phyloP scores from a whole-genome alignment of 106 monocot species.

The Alisma plantagoaquatica region DNA sequence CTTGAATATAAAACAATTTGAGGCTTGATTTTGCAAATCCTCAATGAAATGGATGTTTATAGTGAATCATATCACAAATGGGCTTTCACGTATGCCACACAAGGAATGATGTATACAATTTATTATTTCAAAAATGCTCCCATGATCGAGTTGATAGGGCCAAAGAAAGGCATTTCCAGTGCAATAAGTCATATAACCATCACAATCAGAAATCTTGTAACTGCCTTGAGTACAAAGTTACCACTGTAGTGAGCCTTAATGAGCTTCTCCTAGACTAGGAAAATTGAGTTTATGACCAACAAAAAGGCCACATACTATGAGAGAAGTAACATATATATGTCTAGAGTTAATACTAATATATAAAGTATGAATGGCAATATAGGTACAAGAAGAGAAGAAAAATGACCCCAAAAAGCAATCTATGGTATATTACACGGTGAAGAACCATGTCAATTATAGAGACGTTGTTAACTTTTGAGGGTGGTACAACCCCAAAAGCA shows the following conservation, averaged over 20 bases:
- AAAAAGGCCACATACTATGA: slow-evolving; percentile 9
- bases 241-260: slow-evolving; percentile 6
- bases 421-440: slow-evolving; percentile 9
- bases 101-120: slow-evolving; percentile 10
- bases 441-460: too few relatives aligned
- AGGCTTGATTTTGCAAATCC: too few relatives aligned
- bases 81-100: slow-evolving; percentile 8
- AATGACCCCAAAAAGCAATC: too few relatives aligned
- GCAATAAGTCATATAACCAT: slow-evolving; percentile 10
- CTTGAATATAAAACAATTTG: too few relatives aligned
- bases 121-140: slow-evolving; percentile 15
- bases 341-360: too few relatives aligned
- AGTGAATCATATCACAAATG: too few relatives aligned
- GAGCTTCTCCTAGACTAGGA: slow-evolving; percentile 16
- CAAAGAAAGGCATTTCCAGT: slow-evolving; percentile 14
- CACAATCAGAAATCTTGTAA: slow-evolving; percentile 9
- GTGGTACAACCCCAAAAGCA: too few relatives aligned
- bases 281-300: slow-evolving; percentile 7
- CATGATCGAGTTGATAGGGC: slow-evolving; percentile 12
- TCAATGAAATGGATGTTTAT: too few relatives aligned
- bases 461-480: too few relatives aligned
- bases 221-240: slow-evolving; percentile 6
- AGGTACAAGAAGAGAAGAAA: too few relatives aligned
- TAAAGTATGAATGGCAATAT: background rate
- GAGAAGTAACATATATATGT: background rate